Evolutionary conservation across 257 asterid species (phyloP).

Genomic region (Plantago elongata): DNA sequence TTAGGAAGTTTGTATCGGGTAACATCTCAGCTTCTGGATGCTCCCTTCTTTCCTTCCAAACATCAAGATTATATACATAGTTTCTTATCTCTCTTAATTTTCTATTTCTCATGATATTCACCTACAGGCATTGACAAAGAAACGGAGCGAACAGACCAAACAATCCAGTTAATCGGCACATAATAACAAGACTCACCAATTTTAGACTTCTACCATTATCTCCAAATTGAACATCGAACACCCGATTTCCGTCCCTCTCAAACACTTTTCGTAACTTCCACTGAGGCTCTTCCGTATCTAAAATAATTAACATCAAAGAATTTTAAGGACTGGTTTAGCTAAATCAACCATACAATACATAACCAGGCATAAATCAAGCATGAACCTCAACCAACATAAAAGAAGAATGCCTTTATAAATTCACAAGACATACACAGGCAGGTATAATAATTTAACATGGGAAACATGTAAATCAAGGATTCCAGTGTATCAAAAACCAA

Average conservation of each 20-base stretch:
- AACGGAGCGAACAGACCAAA: neutral
- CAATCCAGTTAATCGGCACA: slow-evolving; percentile 16
- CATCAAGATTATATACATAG: neutral
- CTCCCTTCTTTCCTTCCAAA: slow-evolving; percentile 75
- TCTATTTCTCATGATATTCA: neutral
- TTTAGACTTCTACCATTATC: slow-evolving; percentile 51
- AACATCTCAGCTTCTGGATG: slow-evolving; percentile 58
- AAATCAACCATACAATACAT: no score
- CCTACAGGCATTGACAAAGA: slow-evolving; percentile 1
- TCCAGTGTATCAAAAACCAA: no score
- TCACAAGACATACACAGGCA: no score
- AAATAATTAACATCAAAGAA: slow-evolving; percentile 8
- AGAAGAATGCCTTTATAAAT: no score
- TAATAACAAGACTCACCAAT: slow-evolving; percentile 54
- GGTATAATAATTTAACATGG: no score
- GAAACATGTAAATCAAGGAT: no score
- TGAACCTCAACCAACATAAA: no score
- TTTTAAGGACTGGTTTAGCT: no score
- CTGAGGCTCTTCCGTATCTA: slow-evolving; percentile 49
- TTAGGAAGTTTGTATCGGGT: slow-evolving; percentile 76
- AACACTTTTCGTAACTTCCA: slow-evolving; percentile 77
- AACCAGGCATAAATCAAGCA: no score
- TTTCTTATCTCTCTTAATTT: neutral
- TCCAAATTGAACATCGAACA: slow-evolving; percentile 77
- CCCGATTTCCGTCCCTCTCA: slow-evolving; percentile 42